Conservation (phyloP, 192 early-diverging fungal genomes). For the Coemansia sp. region DNA sequence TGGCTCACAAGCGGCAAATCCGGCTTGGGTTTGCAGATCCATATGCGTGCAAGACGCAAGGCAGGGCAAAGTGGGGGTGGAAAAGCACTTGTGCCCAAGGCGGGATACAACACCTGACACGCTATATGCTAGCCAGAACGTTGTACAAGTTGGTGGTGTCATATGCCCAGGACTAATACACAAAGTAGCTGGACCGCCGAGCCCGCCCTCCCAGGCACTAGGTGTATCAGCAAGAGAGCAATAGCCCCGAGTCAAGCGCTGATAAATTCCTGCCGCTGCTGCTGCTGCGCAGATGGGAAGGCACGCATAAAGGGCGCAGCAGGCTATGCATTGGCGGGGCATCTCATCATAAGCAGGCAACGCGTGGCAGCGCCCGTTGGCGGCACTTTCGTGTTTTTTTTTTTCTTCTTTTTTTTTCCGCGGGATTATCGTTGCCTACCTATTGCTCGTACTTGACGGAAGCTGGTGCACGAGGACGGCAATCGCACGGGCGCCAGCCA, state of each 20-base stretch:
- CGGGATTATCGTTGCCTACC: slow-evolving; percentile 16
- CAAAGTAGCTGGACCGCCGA: background rate
- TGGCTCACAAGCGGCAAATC: slow-evolving; percentile 12
- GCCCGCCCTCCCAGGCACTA: background rate
- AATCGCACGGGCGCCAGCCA: background rate
- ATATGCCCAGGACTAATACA: background rate
- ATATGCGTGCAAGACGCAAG: slow-evolving; percentile 15
- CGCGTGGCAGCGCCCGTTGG: slow-evolving; percentile 25
- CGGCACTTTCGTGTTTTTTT: slow-evolving; percentile 45
- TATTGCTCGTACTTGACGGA: background rate
- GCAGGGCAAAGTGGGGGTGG: background rate
- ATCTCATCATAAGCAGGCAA: background rate
- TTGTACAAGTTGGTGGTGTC: slow-evolving; percentile 4
- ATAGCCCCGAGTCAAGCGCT: background rate
- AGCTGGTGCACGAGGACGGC: slow-evolving; percentile 4
- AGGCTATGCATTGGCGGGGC: slow-evolving; percentile 8
- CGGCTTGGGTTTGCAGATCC: slow-evolving; percentile 21
- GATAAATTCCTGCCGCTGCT: background rate
- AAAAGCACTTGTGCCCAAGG: background rate
- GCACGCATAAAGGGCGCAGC: background rate
- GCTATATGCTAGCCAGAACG: background rate
- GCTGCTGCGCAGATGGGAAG: background rate
- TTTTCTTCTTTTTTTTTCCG: too few relatives aligned
- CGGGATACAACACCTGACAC: background rate
- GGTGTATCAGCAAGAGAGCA: background rate